These are phyloP conservation scores for Echium plantagineum DNA, from an alignment of 257 asterid genomes.

Conservation along the genomic window DNA sequence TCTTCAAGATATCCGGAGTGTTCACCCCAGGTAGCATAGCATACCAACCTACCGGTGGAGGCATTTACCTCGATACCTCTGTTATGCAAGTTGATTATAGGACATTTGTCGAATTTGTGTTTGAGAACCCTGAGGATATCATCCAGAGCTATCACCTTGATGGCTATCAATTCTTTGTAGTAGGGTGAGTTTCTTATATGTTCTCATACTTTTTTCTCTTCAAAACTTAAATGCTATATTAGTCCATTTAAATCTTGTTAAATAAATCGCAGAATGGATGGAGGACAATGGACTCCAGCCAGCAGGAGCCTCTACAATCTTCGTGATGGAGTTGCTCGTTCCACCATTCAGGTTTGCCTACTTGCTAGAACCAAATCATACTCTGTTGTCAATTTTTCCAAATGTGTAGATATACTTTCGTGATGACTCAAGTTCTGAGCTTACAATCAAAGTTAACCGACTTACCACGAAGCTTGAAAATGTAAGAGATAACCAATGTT, in stretches of 20 bases:
- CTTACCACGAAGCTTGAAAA: neutral
- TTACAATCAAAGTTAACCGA: too few relatives aligned
- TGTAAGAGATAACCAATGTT: neutral
- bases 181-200: conserved; percentile 47
- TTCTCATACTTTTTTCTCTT: neutral
- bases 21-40: conserved; percentile 52
- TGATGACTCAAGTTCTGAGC: too few relatives aligned
- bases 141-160: conserved; percentile 73
- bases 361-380: neutral
- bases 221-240: conserved; percentile 4
- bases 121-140: conserved; percentile 58
- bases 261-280: conserved; percentile 60
- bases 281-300: conserved; percentile 63
- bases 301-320: conserved; percentile 61
- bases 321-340: conserved; percentile 74
- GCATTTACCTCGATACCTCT: conserved; percentile 64
- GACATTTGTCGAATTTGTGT: conserved; percentile 55
- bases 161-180: conserved; percentile 83
- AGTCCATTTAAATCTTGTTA: neutral
- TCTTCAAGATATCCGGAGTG: conserved; percentile 60
- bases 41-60: conserved; percentile 61
- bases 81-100: conserved; percentile 69
- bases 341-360: conserved; percentile 58
- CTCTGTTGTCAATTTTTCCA: neutral
- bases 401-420: too few relatives aligned